phyloP scores from a whole-genome alignment of 495 filamentous ascomycete genomes.

The Penicillium pulvis region DNA sequence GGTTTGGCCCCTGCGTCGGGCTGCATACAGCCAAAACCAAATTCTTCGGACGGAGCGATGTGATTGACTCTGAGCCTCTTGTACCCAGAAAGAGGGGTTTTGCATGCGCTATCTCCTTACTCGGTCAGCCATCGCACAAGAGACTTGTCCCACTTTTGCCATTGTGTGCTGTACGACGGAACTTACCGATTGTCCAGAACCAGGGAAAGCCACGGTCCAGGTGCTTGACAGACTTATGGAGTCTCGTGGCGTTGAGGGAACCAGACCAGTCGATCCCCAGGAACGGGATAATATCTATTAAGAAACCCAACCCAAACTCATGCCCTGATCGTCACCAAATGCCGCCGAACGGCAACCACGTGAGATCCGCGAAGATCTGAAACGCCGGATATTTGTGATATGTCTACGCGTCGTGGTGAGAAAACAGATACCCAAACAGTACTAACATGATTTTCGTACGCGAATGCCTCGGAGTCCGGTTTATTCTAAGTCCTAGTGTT shows the following conservation, averaged over 20 bases:
- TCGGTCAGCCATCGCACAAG: slow-evolving; percentile 7
- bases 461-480: not conserved
- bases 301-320: slow-evolving; percentile 1
- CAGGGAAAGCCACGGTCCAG: slow-evolving; percentile 1
- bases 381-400: slow-evolving; percentile 21
- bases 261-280: not conserved
- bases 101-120: slow-evolving; percentile 11
- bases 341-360: slow-evolving; percentile 29
- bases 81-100: slow-evolving; percentile 7
- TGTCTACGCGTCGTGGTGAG: not conserved
- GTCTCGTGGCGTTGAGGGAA: slow-evolving; percentile 1
- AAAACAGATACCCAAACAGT: not conserved
- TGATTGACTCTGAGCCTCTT: slow-evolving; percentile 10
- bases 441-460: not conserved
- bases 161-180: slow-evolving; percentile 2
- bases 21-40: slow-evolving; percentile 13
- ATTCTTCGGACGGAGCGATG: slow-evolving; percentile 5
- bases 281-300: not conserved
- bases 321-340: slow-evolving; percentile 26
- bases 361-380: slow-evolving; percentile 35
- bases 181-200: slow-evolving; percentile 3
- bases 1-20: slow-evolving; percentile 11
- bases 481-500: slow-evolving; percentile 1
- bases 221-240: slow-evolving; percentile 1
- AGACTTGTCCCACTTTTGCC: slow-evolving; percentile 10